Evolutionary conservation across 768 basidiomycete species (phyloP), one percentile per base, ranked within the genome.

Genomic region (Mycena alexandri): DNA sequence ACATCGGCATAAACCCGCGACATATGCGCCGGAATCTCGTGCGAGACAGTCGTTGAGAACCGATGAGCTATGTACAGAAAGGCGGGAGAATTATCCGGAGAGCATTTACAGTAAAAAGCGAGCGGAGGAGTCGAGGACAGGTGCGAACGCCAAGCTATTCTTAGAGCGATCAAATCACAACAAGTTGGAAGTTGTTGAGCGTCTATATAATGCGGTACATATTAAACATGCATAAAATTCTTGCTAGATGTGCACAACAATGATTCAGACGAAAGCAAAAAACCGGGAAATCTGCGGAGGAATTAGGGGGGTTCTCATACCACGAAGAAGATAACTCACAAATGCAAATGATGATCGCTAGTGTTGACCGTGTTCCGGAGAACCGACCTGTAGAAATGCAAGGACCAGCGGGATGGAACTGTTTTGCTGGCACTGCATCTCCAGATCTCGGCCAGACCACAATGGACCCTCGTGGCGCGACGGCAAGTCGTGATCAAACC

Each of bases 401-500:
- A 97, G 83, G 61, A 96, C 87, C 38, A 89, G 81, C 4, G 93
- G 87, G 42, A 98, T 89, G 16, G 93, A 85, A 75, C 95, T 95
- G 73, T 98, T 99, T 78, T 98, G 96, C 71, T 90, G 88, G 75
- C 95, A 96, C 36, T 93, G 87, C 73, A 91, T 78, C 74, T 93
- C 90, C 67, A 99, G 79, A 73, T 97, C 96, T 63, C 89, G 88
- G n/a, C 93, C 89, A 38, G 89, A 92, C 90, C 91, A 93, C 61
- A 89, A 69, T 43, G 84, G 84, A 41, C 86, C 86, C 69, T 83
- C 85, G 58, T 72, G 76, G 69, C 77, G 80, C 16, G 74, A 75
- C 36, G 79, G 80, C 41, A 68, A 63, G n/a, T 81, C 78, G 25
- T 65, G 65, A 25, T 77, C 74, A 42, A 73, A 74, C 33, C 54